Percentiles rank a stretch among this genome's conserved stretches.
phyloP scores from a whole-genome alignment of 371 early-diverging fungal genomes.

The Hamiltosporidium tvaerminnensis region DNA sequence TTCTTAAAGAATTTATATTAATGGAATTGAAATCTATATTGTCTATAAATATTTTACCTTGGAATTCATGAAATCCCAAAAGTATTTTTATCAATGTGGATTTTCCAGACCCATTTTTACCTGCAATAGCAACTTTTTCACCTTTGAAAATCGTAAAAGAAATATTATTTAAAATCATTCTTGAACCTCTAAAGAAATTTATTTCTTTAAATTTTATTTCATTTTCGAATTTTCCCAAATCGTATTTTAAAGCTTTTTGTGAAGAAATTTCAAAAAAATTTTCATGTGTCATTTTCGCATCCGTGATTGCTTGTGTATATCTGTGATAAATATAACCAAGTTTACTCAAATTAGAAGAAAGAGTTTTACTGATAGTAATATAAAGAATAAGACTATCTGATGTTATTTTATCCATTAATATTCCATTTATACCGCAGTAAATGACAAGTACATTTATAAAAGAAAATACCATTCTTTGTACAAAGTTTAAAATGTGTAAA shows the following conservation, averaged over 20 bases:
- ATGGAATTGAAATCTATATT: slow-evolving; percentile 24
- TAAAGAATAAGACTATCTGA: slow-evolving; percentile 20
- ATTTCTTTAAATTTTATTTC: slow-evolving; percentile 24
- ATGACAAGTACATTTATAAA: slow-evolving; percentile 19
- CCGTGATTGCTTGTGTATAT: slow-evolving; percentile 31
- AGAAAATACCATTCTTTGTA: slow-evolving; percentile 30
- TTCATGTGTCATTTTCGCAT: slow-evolving; percentile 11
- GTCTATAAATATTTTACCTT: slow-evolving; percentile 34
- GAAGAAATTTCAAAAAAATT: not conserved
- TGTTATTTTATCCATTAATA: slow-evolving; percentile 13
- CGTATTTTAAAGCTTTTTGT: not conserved
- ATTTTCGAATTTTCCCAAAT: slow-evolving; percentile 8
- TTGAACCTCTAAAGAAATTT: slow-evolving; percentile 6
- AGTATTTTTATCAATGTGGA: slow-evolving; percentile 45
- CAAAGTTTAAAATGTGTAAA: slow-evolving; percentile 42
- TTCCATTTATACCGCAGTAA: slow-evolving; percentile 15
- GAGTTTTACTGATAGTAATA: slow-evolving; percentile 18
- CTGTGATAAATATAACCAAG: slow-evolving; percentile 46
- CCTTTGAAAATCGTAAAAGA: slow-evolving; percentile 43
- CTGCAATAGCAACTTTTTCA: slow-evolving; percentile 53
- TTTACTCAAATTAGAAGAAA: slow-evolving; percentile 22
- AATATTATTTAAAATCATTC: slow-evolving; percentile 26
- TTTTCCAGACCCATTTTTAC: slow-evolving; percentile 54
- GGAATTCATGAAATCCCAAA: slow-evolving; percentile 26
- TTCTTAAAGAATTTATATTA: slow-evolving; percentile 13